Evolutionary conservation across 2,329 filamentous ascomycete genomes (phyloP).

Genomic region (Pseudogymnoascus destructans): DNA sequence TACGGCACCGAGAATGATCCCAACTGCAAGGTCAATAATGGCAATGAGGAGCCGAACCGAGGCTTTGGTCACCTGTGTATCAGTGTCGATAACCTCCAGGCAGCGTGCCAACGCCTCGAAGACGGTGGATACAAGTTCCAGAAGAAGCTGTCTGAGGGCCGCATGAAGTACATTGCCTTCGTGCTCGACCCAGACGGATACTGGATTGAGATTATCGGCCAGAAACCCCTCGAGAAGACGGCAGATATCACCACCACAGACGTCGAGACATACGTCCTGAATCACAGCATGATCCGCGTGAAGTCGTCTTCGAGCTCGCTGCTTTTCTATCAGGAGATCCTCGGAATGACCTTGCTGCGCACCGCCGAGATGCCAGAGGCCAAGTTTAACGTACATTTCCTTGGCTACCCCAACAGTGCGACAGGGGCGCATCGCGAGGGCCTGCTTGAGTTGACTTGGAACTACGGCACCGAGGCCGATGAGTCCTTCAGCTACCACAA

Average conservation of each 20-base stretch:
- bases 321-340: slow-evolving; percentile 65
- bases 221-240: slow-evolving; percentile 55
- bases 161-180: slow-evolving; percentile 78
- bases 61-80: slow-evolving; percentile 68
- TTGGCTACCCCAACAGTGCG: slow-evolving; percentile 54
- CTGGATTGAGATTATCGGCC: slow-evolving; percentile 66
- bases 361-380: slow-evolving; percentile 53
- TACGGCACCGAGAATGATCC: slow-evolving; percentile 83
- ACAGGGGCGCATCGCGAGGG: slow-evolving; percentile 56
- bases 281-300: slow-evolving; percentile 87
- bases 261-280: slow-evolving; percentile 58
- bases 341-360: slow-evolving; percentile 74
- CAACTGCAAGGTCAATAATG: slow-evolving; percentile 69
- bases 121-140: slow-evolving; percentile 84
- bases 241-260: slow-evolving; percentile 60
- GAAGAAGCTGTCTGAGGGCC: slow-evolving; percentile 79
- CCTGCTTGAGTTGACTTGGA: slow-evolving; percentile 78
- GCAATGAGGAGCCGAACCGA: slow-evolving; percentile 77
- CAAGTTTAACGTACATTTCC: slow-evolving; percentile 80
- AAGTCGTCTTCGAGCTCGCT: slow-evolving; percentile 62
- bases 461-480: slow-evolving; percentile 70
- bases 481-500: slow-evolving; percentile 72
- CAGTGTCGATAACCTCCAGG: slow-evolving; percentile 68
- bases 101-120: slow-evolving; percentile 74
- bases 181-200: slow-evolving; percentile 74